These are phyloP conservation scores for Chloris gayana DNA, from an alignment of 176 grass and related monocot genomes.

Conservation along the genomic window DNA sequence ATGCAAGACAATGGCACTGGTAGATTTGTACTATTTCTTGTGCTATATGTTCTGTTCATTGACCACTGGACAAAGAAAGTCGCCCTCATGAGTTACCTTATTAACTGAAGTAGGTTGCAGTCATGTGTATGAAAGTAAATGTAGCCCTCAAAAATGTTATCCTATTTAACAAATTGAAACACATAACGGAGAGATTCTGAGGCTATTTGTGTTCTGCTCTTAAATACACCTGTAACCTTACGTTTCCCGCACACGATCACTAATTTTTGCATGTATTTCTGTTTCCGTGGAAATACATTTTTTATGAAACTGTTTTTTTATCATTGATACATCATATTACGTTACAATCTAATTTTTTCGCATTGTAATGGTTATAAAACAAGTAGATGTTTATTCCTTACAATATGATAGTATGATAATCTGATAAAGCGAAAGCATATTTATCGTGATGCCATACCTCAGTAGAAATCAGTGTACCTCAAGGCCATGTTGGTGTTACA, in stretches of 20 bases:
- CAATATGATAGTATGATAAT: conserved; percentile 3
- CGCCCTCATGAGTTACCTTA: neutral
- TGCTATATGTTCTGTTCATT: conserved; percentile 16
- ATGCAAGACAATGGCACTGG: conserved; percentile 65
- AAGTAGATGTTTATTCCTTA: conserved; percentile 1
- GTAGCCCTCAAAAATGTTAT: conserved; percentile 13
- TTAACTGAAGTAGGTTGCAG: conserved; percentile 9
- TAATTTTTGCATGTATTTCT: conserved; percentile 5
- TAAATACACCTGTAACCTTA: conserved; percentile 29
- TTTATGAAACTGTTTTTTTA: conserved; percentile 17
- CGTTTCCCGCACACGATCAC: neutral
- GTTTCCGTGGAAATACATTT: conserved; percentile 14
- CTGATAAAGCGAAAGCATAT: conserved; percentile 7
- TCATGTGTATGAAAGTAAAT: conserved; percentile 1
- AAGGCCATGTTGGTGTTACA: neutral
- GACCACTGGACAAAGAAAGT: neutral
- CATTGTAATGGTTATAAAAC: conserved; percentile 21
- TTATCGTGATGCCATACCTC: neutral
- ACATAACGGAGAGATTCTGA: neutral
- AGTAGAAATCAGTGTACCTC: conserved; percentile 20
- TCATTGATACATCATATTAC: neutral
- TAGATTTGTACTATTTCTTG: conserved; percentile 30
- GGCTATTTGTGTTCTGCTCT: conserved; percentile 21
- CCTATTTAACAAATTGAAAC: conserved; percentile 22
- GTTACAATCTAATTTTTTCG: conserved; percentile 3